Conservation (phyloP, 2,329 filamentous ascomycete genomes). For the Biscogniauxia sp. region DNA sequence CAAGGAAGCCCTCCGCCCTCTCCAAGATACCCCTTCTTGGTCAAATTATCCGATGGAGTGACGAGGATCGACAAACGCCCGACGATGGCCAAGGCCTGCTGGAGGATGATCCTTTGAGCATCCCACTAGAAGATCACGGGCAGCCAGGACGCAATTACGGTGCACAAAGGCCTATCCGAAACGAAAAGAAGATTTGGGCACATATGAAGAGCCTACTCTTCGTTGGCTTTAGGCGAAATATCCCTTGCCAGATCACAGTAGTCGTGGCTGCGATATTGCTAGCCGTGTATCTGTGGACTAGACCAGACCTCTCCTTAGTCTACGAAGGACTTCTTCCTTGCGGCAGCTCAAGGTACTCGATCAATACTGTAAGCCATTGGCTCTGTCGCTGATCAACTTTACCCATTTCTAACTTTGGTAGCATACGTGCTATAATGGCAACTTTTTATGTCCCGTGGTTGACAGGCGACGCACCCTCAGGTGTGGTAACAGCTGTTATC, state of each 20-base stretch:
- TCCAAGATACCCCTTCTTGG: conserved; percentile 5
- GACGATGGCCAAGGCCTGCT: conserved; percentile 21
- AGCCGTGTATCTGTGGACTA: conserved; percentile 13
- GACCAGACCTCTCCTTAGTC: not conserved
- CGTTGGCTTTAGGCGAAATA: conserved; percentile 3
- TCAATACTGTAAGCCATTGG: conserved; percentile 19
- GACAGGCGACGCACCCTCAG: conserved; percentile 25
- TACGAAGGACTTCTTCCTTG: conserved; percentile 19
- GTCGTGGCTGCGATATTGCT: conserved; percentile 16
- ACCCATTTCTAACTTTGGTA: conserved; percentile 6
- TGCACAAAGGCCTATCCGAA: not conserved
- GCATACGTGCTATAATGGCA: conserved; percentile 27
- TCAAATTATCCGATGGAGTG: conserved; percentile 2
- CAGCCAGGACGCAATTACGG: conserved; percentile 4
- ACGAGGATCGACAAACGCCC: conserved; percentile 1
- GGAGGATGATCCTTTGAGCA: conserved; percentile 23
- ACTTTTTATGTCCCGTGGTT: conserved; percentile 30
- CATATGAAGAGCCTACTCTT: conserved; percentile 1
- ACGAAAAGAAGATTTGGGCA: not conserved
- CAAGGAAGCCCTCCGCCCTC: not conserved
- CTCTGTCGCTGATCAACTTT: not conserved
- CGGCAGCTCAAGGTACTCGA: conserved; percentile 20
- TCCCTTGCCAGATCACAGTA: conserved; percentile 7
- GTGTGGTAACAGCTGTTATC: conserved; percentile 29
- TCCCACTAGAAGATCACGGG: conserved; percentile 19